Percentiles rank a stretch among this genome's conserved stretches.
Evolutionary conservation across 495 filamentous ascomycete genomes (phyloP).

Genomic region (Aspergillus wentii): DNA sequence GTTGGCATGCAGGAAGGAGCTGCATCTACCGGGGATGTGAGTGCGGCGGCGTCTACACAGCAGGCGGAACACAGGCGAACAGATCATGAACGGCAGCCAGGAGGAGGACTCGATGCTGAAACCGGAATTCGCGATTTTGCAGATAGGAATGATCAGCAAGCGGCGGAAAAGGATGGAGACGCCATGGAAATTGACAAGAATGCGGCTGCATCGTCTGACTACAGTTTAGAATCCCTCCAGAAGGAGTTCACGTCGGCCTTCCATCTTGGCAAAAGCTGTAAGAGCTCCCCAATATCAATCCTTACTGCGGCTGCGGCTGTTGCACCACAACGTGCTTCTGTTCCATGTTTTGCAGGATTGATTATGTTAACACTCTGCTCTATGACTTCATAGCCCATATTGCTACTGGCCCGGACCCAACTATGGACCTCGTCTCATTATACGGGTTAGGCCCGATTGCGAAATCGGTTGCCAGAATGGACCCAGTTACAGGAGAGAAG

Average conservation of each 20-base stretch:
- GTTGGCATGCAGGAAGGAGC: constrained; percentile 15
- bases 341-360: constrained; percentile 24
- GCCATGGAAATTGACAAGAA: constrained; percentile 38
- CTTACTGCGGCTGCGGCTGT: constrained; percentile 21
- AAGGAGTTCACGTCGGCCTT: constrained; percentile 42
- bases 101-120: constrained; percentile 7
- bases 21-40: constrained; percentile 9
- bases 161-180: constrained; percentile 15
- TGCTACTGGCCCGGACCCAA: constrained; percentile 52
- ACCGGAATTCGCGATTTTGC: constrained; percentile 24
- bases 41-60: constrained; percentile 11
- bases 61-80: constrained; percentile 29
- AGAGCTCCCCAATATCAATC: constrained; percentile 36
- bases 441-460: constrained; percentile 58
- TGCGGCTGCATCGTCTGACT: constrained; percentile 14
- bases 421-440: constrained; percentile 58
- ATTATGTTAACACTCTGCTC: constrained; percentile 39
- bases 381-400: constrained; percentile 34
- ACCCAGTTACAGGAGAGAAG: constrained; percentile 63
- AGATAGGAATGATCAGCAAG: constrained; percentile 6
- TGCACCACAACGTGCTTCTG: constrained; percentile 18
- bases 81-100: constrained; percentile 35
- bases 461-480: constrained; percentile 57
- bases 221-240: constrained; percentile 40
- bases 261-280: constrained; percentile 49